Conservation (phyloP, 78 protist species). For the Dictyostelium discoideum region DNA sequence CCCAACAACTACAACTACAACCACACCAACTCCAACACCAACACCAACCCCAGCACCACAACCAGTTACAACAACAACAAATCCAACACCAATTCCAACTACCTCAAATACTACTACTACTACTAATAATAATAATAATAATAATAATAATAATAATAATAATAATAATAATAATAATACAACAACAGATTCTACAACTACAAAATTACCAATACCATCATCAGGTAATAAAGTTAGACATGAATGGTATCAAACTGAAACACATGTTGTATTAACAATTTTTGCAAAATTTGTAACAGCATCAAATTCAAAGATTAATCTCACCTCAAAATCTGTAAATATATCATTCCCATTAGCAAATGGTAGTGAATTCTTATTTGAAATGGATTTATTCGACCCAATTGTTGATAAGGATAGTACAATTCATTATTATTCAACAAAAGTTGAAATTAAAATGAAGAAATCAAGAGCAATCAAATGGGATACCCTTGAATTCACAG, state of each 20-base stretch:
- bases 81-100: constrained; percentile 22
- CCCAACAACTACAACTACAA: constrained; percentile 17
- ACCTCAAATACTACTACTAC: background rate
- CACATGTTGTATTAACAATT: constrained; percentile 77
- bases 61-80: background rate
- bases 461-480: constrained; percentile 68
- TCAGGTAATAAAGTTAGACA: constrained; percentile 73
- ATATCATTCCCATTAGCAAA: constrained; percentile 51
- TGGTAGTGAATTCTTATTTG: constrained; percentile 74
- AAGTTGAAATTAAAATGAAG: constrained; percentile 80
- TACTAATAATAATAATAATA: background rate
- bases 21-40: background rate
- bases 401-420: constrained; percentile 35
- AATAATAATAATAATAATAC: background rate
- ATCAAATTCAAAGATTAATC: constrained; percentile 41
- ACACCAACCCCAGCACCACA: background rate
- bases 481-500: constrained; percentile 72
- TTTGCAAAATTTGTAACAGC: constrained; percentile 73
- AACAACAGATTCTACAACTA: constrained; percentile 50
- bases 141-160: background rate
- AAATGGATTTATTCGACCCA: constrained; percentile 73
- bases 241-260: constrained; percentile 89
- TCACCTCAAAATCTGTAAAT: constrained; percentile 40
- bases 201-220: constrained; percentile 72
- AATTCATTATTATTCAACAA: constrained; percentile 29